Percentiles rank a stretch among this genome's conserved stretches.
Evolutionary conservation across 2,329 filamentous ascomycete genomes (phyloP).

Genomic region (Pestalotiopsis sp.): DNA sequence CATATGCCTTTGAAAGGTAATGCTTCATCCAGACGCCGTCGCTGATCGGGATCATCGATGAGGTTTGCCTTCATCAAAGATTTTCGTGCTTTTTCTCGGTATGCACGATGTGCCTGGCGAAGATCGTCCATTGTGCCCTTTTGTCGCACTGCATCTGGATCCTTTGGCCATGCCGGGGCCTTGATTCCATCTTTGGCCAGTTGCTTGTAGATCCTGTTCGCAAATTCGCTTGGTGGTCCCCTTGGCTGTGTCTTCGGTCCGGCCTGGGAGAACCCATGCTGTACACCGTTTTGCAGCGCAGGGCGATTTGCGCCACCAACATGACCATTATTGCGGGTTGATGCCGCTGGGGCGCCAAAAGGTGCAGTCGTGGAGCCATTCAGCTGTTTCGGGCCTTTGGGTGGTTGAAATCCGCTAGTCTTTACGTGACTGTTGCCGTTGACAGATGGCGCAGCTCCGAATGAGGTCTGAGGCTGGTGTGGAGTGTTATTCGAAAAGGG

Average conservation of each 20-base stretch:
- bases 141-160: constrained; percentile 53
- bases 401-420: neutral
- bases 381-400: neutral
- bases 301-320: neutral
- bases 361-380: neutral
- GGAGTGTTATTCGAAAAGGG: neutral
- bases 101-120: constrained; percentile 55
- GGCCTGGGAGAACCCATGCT: neutral
- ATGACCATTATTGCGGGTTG: neutral
- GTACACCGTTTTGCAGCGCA: constrained; percentile 3
- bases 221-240: constrained; percentile 25
- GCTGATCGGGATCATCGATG: constrained; percentile 65
- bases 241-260: neutral
- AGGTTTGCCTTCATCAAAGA: constrained; percentile 59
- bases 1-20: constrained; percentile 69
- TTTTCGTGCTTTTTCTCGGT: constrained; percentile 56
- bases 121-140: constrained; percentile 54
- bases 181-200: constrained; percentile 55
- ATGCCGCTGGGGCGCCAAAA: neutral
- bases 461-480: neutral
- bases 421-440: neutral
- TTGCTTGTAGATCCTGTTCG: constrained; percentile 51
- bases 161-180: constrained; percentile 55
- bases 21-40: constrained; percentile 61
- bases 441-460: neutral